Conservation (phyloP, 1,284 basidiomycete species). For the Ganoderma resinaceum region DNA sequence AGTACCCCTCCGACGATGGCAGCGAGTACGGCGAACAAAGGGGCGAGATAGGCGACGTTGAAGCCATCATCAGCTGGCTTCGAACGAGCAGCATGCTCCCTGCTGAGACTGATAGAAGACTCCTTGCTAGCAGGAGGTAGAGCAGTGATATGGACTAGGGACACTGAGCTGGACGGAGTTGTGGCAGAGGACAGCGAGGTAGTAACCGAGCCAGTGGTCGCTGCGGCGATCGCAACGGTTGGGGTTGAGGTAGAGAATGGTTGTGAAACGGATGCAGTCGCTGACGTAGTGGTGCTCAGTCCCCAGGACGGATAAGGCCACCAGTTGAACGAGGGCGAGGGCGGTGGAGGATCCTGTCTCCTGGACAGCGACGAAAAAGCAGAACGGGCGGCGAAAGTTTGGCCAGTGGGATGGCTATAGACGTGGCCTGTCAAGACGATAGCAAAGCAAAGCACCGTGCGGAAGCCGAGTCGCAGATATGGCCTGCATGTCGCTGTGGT, state of each 20-base stretch:
- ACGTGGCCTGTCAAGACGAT: slow-evolving; percentile 5
- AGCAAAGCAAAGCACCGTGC: neutral
- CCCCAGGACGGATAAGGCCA: slow-evolving; percentile 35
- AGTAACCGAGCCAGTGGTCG: neutral
- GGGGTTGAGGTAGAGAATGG: neutral
- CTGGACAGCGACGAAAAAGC: neutral
- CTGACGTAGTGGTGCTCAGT: slow-evolving; percentile 2
- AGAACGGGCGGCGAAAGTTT: neutral
- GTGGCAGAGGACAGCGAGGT: slow-evolving; percentile 1
- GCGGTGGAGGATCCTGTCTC: slow-evolving; percentile 17
- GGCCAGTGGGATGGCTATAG: slow-evolving; percentile 8
- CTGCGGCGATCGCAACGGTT: neutral
- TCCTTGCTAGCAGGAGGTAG: slow-evolving; percentile 45
- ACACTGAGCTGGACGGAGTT: slow-evolving; percentile 14
- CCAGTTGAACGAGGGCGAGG: slow-evolving; percentile 33
- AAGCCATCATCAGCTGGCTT: slow-evolving; percentile 26
- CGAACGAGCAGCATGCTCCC: slow-evolving; percentile 22
- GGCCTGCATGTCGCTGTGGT: slow-evolving; percentile 1
- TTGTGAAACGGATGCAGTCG: neutral
- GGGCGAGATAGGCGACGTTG: slow-evolving; percentile 47
- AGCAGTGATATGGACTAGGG: slow-evolving; percentile 45
- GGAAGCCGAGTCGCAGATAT: slow-evolving; percentile 1
- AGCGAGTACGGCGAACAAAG: slow-evolving; percentile 49
- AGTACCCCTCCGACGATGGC: slow-evolving; percentile 42
- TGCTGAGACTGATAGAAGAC: slow-evolving; percentile 35